Conservation (phyloP, 2,329 filamentous ascomycete species). For the Zymoseptoria tritici region DNA sequence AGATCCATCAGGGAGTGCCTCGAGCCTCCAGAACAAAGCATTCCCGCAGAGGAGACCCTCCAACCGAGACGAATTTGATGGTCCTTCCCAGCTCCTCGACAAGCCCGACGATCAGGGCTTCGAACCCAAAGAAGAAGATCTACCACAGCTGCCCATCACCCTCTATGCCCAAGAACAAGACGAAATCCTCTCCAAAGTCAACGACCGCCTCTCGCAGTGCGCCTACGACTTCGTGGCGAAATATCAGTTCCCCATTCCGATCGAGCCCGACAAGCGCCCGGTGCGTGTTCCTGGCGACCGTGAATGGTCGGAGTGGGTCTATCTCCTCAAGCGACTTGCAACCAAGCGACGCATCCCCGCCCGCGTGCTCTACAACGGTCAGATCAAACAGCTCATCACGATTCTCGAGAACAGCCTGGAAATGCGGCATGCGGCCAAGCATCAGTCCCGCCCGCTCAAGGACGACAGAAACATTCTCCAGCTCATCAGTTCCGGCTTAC, state of each 20-base stretch:
- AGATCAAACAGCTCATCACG: conserved; percentile 86
- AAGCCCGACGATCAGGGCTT: conserved; percentile 63
- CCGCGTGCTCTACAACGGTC: conserved; percentile 72
- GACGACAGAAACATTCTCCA: conserved; percentile 85
- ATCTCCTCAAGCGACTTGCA: conserved; percentile 74
- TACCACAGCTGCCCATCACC: conserved; percentile 75
- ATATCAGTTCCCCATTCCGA: conserved; percentile 81
- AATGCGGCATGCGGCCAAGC: conserved; percentile 78
- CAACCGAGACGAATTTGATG: conserved; percentile 84
- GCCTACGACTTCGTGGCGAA: conserved; percentile 87
- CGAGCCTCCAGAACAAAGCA: conserved; percentile 20
- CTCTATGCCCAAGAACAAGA: conserved; percentile 79
- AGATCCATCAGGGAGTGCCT: conserved; percentile 16
- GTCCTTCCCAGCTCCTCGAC: conserved; percentile 73
- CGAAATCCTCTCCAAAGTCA: conserved; percentile 69
- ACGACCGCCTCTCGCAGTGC: conserved; percentile 76
- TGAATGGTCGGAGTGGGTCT: conserved; percentile 90
- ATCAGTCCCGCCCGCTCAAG: conserved; percentile 74
- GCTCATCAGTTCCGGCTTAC: conserved; percentile 76
- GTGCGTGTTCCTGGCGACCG: conserved; percentile 67
- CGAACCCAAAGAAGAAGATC: conserved; percentile 68
- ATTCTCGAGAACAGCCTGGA: conserved; percentile 82
- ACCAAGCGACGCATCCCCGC: conserved; percentile 81
- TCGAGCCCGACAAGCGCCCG: conserved; percentile 74
- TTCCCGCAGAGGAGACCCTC: conserved; percentile 58